Conservation (phyloP, 169 alveolate genomes). For the Blepharisma undulans region DNA sequence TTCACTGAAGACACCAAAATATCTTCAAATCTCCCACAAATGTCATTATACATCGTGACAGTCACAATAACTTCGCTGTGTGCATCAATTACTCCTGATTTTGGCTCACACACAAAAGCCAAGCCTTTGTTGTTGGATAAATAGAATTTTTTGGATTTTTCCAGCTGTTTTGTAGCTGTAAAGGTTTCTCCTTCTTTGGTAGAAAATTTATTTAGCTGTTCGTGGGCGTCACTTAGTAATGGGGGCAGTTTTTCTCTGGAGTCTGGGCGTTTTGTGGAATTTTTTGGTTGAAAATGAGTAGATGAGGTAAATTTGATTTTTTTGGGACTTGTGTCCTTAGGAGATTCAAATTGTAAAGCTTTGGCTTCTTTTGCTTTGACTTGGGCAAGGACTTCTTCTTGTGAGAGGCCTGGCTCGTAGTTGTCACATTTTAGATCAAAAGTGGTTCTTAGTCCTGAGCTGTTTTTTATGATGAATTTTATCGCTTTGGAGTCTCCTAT, state of each 20-base stretch:
- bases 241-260: constrained; percentile 31
- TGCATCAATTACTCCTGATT: constrained; percentile 77
- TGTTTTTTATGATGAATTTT: constrained; percentile 50
- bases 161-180: constrained; percentile 79
- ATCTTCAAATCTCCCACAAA: constrained; percentile 86
- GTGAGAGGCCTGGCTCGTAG: not conserved
- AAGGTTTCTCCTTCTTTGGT: constrained; percentile 84
- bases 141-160: constrained; percentile 79
- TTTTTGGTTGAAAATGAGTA: not conserved
- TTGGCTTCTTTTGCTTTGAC: not conserved
- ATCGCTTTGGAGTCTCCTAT: constrained; percentile 48
- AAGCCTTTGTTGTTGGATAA: constrained; percentile 83
- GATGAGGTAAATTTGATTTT: not conserved
- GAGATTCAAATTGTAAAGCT: not conserved
- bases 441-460: constrained; percentile 21
- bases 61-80: constrained; percentile 76
- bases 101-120: constrained; percentile 86
- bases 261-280: not conserved
- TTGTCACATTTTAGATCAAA: not conserved
- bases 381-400: constrained; percentile 13
- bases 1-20: constrained; percentile 59
- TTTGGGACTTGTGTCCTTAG: not conserved
- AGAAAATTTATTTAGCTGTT: constrained; percentile 75
- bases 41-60: constrained; percentile 81
- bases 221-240: constrained; percentile 83